Evolutionary conservation across 495 filamentous ascomycete genomes (phyloP).

Genomic region (Talaromyces proteolyticus): DNA sequence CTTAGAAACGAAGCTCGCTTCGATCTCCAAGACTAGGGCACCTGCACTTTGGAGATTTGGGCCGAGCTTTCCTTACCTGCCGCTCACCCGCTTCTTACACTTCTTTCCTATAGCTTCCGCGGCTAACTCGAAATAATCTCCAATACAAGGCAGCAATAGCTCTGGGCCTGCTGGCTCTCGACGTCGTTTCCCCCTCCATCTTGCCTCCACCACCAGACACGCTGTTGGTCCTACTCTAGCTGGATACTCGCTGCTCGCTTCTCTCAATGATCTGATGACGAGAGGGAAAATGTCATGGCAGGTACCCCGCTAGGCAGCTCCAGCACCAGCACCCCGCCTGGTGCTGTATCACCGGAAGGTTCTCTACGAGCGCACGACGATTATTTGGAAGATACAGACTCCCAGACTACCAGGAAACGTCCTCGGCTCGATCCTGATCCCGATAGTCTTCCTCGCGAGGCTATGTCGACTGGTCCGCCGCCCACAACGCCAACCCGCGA

Average conservation of each 20-base stretch:
- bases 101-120: neutral
- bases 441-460: slow-evolving; percentile 33
- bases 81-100: neutral
- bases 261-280: neutral
- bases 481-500: slow-evolving; percentile 15
- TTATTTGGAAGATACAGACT: slow-evolving; percentile 51
- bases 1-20: too few species aligned
- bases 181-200: neutral
- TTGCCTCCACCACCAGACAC: neutral
- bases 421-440: slow-evolving; percentile 56
- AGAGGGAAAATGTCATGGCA: slow-evolving; percentile 39
- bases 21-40: too few species aligned
- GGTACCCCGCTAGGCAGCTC: slow-evolving; percentile 45
- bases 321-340: slow-evolving; percentile 39
- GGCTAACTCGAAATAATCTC: neutral
- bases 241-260: neutral
- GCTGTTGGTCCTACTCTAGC: neutral
- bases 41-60: too few species aligned
- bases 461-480: slow-evolving; percentile 31
- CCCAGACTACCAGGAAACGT: slow-evolving; percentile 53
- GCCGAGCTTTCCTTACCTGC: too few species aligned
- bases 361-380: slow-evolving; percentile 28
- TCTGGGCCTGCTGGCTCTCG: neutral
- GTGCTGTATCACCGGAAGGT: slow-evolving; percentile 23
- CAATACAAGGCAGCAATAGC: neutral